Evolutionary conservation across 2,329 filamentous ascomycete genomes (phyloP).

Genomic region (Trichoderma arundinaceum): DNA sequence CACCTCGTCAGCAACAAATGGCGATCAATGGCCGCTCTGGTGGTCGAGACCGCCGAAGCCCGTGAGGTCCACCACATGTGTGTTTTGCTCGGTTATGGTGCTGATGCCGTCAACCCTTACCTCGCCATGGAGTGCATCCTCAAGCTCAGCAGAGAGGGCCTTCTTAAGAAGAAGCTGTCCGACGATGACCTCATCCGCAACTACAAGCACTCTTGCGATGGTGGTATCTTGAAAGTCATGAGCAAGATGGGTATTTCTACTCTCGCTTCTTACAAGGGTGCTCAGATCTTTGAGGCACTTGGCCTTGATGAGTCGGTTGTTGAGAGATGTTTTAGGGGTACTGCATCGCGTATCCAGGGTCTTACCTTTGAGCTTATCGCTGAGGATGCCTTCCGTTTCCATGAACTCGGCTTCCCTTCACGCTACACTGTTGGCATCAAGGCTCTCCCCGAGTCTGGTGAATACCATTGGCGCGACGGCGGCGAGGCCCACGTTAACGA

Average conservation of each 20-base stretch:
- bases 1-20: constrained; percentile 95
- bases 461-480: constrained; percentile 98
- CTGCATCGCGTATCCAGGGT: constrained; percentile 91
- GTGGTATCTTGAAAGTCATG: constrained; percentile 98
- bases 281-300: constrained; percentile 95
- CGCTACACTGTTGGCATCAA: constrained; percentile 76
- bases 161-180: constrained; percentile 87
- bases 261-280: constrained; percentile 93
- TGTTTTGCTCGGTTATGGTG: constrained; percentile 94
- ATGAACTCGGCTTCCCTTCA: constrained; percentile 89
- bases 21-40: constrained; percentile 84
- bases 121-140: constrained; percentile 95
- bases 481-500: constrained; percentile 96
- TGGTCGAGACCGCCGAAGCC: constrained; percentile 92
- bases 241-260: constrained; percentile 99
- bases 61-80: constrained; percentile 99
- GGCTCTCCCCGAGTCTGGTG: constrained; percentile 87
- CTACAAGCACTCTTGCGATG: constrained; percentile 96
- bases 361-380: constrained; percentile 93
- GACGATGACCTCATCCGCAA: constrained; percentile 87
- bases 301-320: constrained; percentile 92
- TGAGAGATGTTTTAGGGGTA: constrained; percentile 92
- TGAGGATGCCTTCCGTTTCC: constrained; percentile 91
- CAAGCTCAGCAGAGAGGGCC: constrained; percentile 91
- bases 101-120: constrained; percentile 93